Evolutionary conservation across 75 land plant genomes (phyloP).

Genomic region (Larix kaempferi): DNA sequence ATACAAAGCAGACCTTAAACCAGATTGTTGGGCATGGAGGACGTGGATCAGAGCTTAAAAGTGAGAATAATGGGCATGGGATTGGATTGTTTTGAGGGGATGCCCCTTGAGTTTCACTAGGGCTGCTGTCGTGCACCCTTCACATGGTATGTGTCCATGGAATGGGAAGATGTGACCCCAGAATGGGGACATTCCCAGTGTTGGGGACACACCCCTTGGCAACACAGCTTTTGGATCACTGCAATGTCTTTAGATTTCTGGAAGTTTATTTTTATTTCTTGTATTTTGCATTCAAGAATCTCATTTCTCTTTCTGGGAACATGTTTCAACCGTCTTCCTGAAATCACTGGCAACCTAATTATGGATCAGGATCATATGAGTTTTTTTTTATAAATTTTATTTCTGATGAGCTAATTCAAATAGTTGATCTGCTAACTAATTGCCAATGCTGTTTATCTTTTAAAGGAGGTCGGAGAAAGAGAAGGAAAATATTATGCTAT

Average conservation of each 20-base stretch:
- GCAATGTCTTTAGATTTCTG: not conserved
- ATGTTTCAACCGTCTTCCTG: not conserved
- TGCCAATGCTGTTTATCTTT: not conserved
- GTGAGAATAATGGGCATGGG: not conserved
- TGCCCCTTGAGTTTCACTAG: not conserved
- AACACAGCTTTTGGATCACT: not conserved
- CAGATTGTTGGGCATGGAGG: no score
- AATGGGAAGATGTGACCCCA: no score
- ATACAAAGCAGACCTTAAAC: no score
- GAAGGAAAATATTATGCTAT: slow-evolving; percentile 99
- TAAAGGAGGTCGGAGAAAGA: slow-evolving; percentile 93
- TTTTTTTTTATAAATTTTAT: not conserved
- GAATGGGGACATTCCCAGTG: no score
- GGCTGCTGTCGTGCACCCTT: no score
- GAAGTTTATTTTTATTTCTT: not conserved
- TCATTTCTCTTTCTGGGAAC: not conserved
- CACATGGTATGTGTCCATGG: no score
- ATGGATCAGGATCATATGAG: not conserved
- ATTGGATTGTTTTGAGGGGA: not conserved
- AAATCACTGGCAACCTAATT: not conserved
- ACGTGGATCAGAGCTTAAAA: not conserved
- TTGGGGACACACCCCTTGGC: no score
- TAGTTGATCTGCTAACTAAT: slow-evolving; percentile 1
- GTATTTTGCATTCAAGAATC: no score
- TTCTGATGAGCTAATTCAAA: not conserved